phyloP scores from a whole-genome alignment of 305 asterid genomes.

The Fraxinus dipetala region DNA sequence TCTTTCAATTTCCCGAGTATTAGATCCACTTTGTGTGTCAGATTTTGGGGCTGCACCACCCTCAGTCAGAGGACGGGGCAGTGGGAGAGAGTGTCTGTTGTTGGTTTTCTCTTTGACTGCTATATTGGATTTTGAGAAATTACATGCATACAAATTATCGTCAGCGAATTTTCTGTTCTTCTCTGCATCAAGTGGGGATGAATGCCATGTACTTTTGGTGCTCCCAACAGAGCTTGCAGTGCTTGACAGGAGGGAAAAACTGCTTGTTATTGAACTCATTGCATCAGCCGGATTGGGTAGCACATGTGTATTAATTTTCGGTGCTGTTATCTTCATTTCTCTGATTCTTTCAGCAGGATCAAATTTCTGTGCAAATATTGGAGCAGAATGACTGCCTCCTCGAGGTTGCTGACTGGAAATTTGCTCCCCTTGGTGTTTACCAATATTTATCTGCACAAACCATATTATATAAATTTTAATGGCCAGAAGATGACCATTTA shows the following conservation, averaged over 20 bases:
- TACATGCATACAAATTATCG: slow-evolving; percentile 33
- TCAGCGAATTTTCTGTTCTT: slow-evolving; percentile 46
- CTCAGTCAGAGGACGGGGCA: slow-evolving; percentile 66
- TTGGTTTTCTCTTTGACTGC: slow-evolving; percentile 43
- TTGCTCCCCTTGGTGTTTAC: slow-evolving; percentile 56
- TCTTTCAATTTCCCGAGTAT: slow-evolving; percentile 45
- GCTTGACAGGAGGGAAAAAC: slow-evolving; percentile 32
- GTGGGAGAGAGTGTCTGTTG: slow-evolving; percentile 58
- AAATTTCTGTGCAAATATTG: slow-evolving; percentile 70
- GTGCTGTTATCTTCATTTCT: slow-evolving; percentile 51
- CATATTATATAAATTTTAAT: background rate
- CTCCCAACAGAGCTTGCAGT: slow-evolving; percentile 31
- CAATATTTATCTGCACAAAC: slow-evolving; percentile 37
- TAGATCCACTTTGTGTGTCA: slow-evolving; percentile 51
- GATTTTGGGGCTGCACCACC: slow-evolving; percentile 40
- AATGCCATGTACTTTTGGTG: slow-evolving; percentile 64
- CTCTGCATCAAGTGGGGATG: slow-evolving; percentile 70
- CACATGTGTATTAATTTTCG: slow-evolving; percentile 60
- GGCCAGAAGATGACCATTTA: background rate
- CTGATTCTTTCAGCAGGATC: slow-evolving; percentile 58
- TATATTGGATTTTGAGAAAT: slow-evolving; percentile 40
- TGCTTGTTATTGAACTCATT: slow-evolving; percentile 48
- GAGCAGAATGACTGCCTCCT: slow-evolving; percentile 79
- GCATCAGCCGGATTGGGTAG: slow-evolving; percentile 96
- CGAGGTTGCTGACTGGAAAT: slow-evolving; percentile 43